Evolutionary conservation across 2,329 filamentous ascomycete species (phyloP).

Genomic region (Xylaria sp.): DNA sequence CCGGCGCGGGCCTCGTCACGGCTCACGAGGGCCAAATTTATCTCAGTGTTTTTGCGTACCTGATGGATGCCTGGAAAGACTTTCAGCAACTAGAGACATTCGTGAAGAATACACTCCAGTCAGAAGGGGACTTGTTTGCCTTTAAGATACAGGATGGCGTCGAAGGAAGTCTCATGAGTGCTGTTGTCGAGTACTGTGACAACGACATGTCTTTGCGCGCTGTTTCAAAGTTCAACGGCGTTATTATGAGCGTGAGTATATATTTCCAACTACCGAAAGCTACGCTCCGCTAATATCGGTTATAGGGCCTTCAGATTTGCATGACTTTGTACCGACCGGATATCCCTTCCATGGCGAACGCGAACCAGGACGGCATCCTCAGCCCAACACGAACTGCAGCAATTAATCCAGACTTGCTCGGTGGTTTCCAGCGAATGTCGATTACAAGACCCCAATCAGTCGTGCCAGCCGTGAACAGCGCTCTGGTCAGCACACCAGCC

Average conservation of each 20-base stretch:
- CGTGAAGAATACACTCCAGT: slow-evolving; percentile 46
- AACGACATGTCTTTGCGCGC: slow-evolving; percentile 46
- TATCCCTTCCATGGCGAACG: slow-evolving; percentile 26
- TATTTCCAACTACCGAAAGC: not conserved
- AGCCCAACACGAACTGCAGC: slow-evolving; percentile 27
- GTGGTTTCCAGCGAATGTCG: slow-evolving; percentile 33
- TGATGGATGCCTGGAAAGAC: slow-evolving; percentile 20
- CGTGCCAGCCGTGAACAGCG: slow-evolving; percentile 22
- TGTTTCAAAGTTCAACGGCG: slow-evolving; percentile 44
- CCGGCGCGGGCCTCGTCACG: slow-evolving; percentile 36
- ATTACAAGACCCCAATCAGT: slow-evolving; percentile 31
- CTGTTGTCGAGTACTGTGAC: slow-evolving; percentile 58
- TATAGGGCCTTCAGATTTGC: slow-evolving; percentile 35
- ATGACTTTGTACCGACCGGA: slow-evolving; percentile 36
- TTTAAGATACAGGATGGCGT: slow-evolving; percentile 48
- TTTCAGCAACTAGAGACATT: slow-evolving; percentile 40
- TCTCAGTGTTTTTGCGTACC: slow-evolving; percentile 47
- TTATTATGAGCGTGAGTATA: slow-evolving; percentile 41
- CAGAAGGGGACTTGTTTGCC: slow-evolving; percentile 56
- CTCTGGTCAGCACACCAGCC: slow-evolving; percentile 31
- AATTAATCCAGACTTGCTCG: slow-evolving; percentile 27
- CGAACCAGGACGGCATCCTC: slow-evolving; percentile 18
- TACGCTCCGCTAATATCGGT: slow-evolving; percentile 5
- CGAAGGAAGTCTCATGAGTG: slow-evolving; percentile 48
- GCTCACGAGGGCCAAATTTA: slow-evolving; percentile 60